phyloP scores from a whole-genome alignment of 164 flowering plant species.

The Aristolochia contorta region DNA sequence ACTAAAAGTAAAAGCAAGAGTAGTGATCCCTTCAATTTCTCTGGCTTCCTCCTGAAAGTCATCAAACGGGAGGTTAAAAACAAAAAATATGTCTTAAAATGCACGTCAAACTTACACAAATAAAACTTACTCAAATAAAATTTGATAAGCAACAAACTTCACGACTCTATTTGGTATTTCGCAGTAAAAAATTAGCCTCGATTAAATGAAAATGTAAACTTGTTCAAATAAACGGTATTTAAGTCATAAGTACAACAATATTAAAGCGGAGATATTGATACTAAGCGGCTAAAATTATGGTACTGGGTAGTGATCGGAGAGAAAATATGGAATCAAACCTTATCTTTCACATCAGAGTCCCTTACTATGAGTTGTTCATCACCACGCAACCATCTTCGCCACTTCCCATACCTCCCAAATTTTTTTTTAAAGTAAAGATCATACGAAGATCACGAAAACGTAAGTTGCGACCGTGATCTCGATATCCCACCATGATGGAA shows the following conservation, averaged over 20 bases:
- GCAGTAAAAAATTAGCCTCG: background rate
- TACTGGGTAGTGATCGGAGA: background rate
- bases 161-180: background rate
- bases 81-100: too few species aligned
- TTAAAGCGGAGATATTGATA: too few species aligned
- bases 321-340: constrained; percentile 21
- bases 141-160: background rate
- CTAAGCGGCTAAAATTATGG: too few species aligned
- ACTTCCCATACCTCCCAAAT: constrained; percentile 9
- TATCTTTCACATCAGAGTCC: constrained; percentile 24
- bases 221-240: background rate
- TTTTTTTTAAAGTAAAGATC: constrained; percentile 26
- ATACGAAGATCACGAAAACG: constrained; percentile 46
- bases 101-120: background rate
- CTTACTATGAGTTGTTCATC: constrained; percentile 13
- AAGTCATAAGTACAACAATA: background rate
- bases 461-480: constrained; percentile 60
- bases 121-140: too few species aligned
- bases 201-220: background rate
- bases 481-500: constrained; percentile 90
- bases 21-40: too few species aligned
- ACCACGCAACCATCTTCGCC: constrained; percentile 11
- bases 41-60: too few species aligned
- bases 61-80: too few species aligned
- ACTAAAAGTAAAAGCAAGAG: too few species aligned